Evolutionary conservation across 2,329 filamentous ascomycete genomes (phyloP), one percentile per base, ranked within the genome.

Genomic region (Dothideomycetidae sp.): DNA sequence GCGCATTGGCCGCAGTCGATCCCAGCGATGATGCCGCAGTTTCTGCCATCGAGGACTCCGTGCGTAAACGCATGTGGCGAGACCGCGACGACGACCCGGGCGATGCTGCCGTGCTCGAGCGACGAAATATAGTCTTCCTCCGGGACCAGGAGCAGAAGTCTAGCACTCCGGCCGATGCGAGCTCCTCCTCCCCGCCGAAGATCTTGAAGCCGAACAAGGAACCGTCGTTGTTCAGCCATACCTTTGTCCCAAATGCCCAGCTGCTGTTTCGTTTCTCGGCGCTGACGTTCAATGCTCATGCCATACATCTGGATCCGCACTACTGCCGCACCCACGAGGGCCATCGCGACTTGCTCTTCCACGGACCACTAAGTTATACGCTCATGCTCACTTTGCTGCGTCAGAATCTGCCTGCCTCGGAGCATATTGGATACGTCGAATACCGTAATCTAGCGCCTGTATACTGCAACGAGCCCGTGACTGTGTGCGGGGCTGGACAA

Each of bases 211-310:
- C 68, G 10, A 66, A 66, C 13, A 50, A 58, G 2, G 42, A 58
- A n/a, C 64, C 74, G 1, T 63, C 70, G 32, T 11, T 38, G 9
- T 72, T 74, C 48, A 62, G 60, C 12, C 66, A 80, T 47, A 60
- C 62, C 0, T 60, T 93, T 15, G 70, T 61, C 0, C 83, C 85
- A 1, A 76, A 77, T 2, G 65, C 71, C 2, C 64, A 70, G 3
- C 70, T 94, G 3, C 73, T 98, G 37, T 93, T 93, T 61, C 75
- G 86, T 41, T 96, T 88, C 64, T 90, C 81, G 13, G 85, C 85
- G 0, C 71, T 98, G 21, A 88, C 81, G 2, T 86, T 84, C 64
- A 98, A 98, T 57, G 83, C 84, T 1, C 90, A 98, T 58, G 67
- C 71, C 11, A 94, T 98, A 48, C 90, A 98, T 59, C 67, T 93